Conservation (phyloP, 306 rosid species). For the Prunus salicina region DNA sequence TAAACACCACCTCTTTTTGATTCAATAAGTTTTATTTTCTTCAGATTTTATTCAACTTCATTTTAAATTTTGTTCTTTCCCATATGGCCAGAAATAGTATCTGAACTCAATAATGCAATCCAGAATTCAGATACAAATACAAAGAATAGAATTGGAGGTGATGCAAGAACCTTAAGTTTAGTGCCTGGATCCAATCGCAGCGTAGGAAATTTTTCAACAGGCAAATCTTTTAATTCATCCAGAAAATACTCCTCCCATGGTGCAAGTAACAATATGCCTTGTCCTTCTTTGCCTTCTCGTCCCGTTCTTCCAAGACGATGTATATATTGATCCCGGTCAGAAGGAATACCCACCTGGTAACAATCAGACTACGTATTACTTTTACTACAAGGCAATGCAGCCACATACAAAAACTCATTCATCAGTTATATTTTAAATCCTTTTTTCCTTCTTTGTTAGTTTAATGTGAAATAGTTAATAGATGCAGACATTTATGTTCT, state of each 20-base stretch:
- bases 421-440: not conserved
- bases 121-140: not conserved
- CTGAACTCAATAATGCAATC: not conserved
- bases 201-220: slow-evolving; percentile 57
- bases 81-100: not conserved
- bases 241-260: slow-evolving; percentile 95
- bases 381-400: not conserved
- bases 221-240: slow-evolving; percentile 72
- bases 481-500: not conserved
- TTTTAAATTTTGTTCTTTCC: not conserved
- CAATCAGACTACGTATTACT: not conserved
- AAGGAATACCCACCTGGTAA: slow-evolving; percentile 76
- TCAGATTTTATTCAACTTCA: not conserved
- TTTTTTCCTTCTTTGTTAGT: not conserved
- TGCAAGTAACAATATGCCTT: slow-evolving; percentile 74
- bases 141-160: not conserved
- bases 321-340: slow-evolving; percentile 82
- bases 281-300: slow-evolving; percentile 84
- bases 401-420: not conserved
- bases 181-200: slow-evolving; percentile 50
- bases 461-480: not conserved
- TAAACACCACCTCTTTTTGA: not conserved
- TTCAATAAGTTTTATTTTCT: not conserved
- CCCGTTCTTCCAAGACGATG: slow-evolving; percentile 98
- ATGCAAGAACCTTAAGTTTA: slow-evolving; percentile 59